These are phyloP conservation scores for Phytophthora pinifolia DNA, from an alignment of 352 stramenopile species.

Conservation along the genomic window DNA sequence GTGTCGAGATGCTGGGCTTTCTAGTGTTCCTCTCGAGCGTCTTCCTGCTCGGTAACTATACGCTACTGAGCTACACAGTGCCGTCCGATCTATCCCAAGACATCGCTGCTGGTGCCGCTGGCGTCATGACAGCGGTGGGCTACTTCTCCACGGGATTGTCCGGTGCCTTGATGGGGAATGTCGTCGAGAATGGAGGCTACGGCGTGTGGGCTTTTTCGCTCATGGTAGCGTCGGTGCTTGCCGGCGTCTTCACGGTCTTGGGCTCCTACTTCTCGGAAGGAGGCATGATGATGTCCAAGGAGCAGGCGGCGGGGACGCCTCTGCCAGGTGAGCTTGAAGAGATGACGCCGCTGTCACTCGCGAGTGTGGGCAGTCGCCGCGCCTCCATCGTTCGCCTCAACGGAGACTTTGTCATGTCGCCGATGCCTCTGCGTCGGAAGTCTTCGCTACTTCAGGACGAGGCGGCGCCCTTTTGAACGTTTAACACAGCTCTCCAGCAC, in stretches of 20 bases:
- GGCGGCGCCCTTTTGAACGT: slow-evolving; percentile 6
- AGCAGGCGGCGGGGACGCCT: slow-evolving; percentile 6
- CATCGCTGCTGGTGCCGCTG: slow-evolving; percentile 50
- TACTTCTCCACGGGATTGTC: slow-evolving; percentile 52
- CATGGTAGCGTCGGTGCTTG: slow-evolving; percentile 47
- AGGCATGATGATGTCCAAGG: slow-evolving; percentile 5
- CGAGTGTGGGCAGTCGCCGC: slow-evolving; percentile 15
- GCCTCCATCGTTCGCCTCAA: slow-evolving; percentile 21
- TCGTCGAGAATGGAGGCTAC: slow-evolving; percentile 37
- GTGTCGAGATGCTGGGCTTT: slow-evolving; percentile 35
- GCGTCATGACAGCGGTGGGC: slow-evolving; percentile 54
- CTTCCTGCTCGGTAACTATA: slow-evolving; percentile 65
- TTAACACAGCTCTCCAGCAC: neutral
- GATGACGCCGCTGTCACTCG: slow-evolving; percentile 40
- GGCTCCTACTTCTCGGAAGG: slow-evolving; percentile 44
- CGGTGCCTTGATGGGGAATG: slow-evolving; percentile 41
- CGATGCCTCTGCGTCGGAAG: slow-evolving; percentile 11
- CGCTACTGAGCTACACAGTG: slow-evolving; percentile 61
- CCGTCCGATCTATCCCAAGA: slow-evolving; percentile 58
- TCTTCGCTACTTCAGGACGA: slow-evolving; percentile 7
- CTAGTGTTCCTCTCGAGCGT: slow-evolving; percentile 61
- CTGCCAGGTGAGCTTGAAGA: slow-evolving; percentile 20
- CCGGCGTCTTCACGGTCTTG: slow-evolving; percentile 47
- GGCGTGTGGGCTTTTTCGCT: slow-evolving; percentile 50
- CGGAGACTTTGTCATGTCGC: slow-evolving; percentile 18